Base-by-base conservation (phyloP, 2,329 filamentous ascomycete species). In the Fusarium siculi region DNA sequence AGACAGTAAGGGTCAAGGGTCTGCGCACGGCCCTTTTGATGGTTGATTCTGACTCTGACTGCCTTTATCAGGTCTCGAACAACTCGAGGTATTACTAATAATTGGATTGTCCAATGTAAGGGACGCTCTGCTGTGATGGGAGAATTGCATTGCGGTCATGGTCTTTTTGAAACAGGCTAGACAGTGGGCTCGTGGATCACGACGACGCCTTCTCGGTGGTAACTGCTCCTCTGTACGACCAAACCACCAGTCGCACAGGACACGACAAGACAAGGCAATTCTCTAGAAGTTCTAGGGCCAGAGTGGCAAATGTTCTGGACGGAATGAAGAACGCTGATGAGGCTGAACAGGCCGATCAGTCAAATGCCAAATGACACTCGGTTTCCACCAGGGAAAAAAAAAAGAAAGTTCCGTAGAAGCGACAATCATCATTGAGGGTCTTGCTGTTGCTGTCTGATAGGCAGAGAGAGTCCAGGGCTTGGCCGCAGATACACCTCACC, bases 31-130 rank as follows among this genome's bases (percentile, higher is more conserved):
- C 52, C 63, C 72, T 47, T 74, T 54, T 59, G 67, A 62, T 56
- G 44, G 66, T 67, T 36, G 34, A 59, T 57, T 57, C 61, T 49
- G 34, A 52, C 30, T 55, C 36, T 53, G 25, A 46, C 44, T 59
- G 56, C 43, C 42, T 65, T 68, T 59, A 40, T 63, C 56, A 72
- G 49, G 62, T 52, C 67, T 75, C 49, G 56, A 76, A 68, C 66
- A 62, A 68, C 69, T 54, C 64, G 32, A 70, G 66, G 66, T 34
- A 50, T 65, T 69, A 77, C 73, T 77, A 77, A 76, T 77, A 68
- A 42, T 52, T 30, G 30, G 36, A 42, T 44, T 39, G 43, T 53
- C 53, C 54, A 68, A 62, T 57, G 57, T 60, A 71, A 73, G 63
- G 61, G 60, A 68, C 54, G 53, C 44, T 69, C 42, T 70, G 68